Evolutionary conservation across 2,329 filamentous ascomycete species (phyloP), one percentile per base, ranked within the genome.

Genomic region (Diaporthe aspalathi): DNA sequence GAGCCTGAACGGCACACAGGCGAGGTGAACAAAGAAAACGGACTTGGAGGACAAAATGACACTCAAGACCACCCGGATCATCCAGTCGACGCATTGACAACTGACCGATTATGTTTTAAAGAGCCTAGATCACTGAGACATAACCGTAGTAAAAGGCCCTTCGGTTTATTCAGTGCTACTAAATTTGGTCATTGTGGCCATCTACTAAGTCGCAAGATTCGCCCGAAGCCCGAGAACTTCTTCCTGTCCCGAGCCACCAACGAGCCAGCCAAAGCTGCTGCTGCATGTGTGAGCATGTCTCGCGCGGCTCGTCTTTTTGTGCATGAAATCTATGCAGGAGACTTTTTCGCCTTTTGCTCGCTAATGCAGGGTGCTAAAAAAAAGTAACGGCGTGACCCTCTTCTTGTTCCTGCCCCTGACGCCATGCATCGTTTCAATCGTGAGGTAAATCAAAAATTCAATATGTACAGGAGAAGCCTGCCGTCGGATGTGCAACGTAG

Each of bases 361-460:
- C 53, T 43, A 43, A 50, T 57, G 17, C 35, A 32, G 45, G 53
- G 47, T 68, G 67, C 67, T 32, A 40, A 32, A 50, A 27, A 68
- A 60, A 40, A 22, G 53, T 50, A 50, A 68, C 52, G 9, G 40
- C 50, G 43, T 22, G 24, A 27, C 20, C 45, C 47, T 54, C 50
- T 43, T 60, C 32, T 24, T 68, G 66, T 57, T 57, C 52, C 52
- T 43, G 29, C 47, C 47, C 68, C 65, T 71, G 56, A 73, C 71
- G 71, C 71, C 71, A 62, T 40, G 71, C 71, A 57, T 65, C 63
- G 9, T 71, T 52, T 53, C 17, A 38, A 68, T 71, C 43, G 22
- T 68, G 35, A 65, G 16, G 35, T 22, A 17, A 29, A 53, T 24
- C 29, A 45, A n/a, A 45, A n/a, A 47, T 63, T 22, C n/a, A 62